These are phyloP conservation scores for Purshia tridentata DNA, from an alignment of 306 rosid species.

Conservation along the genomic window DNA sequence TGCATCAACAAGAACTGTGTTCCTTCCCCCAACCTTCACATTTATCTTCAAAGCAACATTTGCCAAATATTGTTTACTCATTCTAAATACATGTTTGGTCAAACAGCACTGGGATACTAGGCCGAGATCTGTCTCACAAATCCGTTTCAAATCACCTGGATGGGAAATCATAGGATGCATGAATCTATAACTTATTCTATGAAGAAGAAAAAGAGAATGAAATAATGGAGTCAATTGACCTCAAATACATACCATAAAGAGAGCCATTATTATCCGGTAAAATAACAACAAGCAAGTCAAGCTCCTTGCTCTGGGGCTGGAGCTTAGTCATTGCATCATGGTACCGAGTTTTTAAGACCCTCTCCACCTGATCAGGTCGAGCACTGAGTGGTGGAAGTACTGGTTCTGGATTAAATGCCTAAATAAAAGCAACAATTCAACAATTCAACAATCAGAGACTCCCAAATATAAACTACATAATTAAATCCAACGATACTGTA, in stretches of 20 bases:
- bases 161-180: neutral
- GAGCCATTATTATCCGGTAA: constrained; percentile 94
- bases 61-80: constrained; percentile 92
- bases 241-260: constrained; percentile 66
- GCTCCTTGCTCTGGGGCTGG: constrained; percentile 54
- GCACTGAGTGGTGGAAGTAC: constrained; percentile 58
- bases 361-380: constrained; percentile 94
- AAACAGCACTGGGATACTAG: constrained; percentile 92
- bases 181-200: neutral
- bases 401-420: constrained; percentile 78
- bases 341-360: constrained; percentile 63
- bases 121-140: constrained; percentile 97
- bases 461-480: neutral
- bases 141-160: constrained; percentile 87
- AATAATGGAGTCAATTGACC: neutral
- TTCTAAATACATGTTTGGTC: constrained; percentile 76
- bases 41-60: constrained; percentile 89
- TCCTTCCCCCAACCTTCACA: constrained; percentile 96
- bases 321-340: constrained; percentile 72
- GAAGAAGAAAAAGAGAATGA: neutral
- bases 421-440: constrained; percentile 1
- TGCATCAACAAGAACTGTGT: constrained; percentile 95
- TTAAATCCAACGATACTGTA: neutral
- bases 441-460: neutral
- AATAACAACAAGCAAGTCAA: constrained; percentile 85